phyloP scores from a whole-genome alignment of 345 rosid genomes.

The Kernera saxatilis region DNA sequence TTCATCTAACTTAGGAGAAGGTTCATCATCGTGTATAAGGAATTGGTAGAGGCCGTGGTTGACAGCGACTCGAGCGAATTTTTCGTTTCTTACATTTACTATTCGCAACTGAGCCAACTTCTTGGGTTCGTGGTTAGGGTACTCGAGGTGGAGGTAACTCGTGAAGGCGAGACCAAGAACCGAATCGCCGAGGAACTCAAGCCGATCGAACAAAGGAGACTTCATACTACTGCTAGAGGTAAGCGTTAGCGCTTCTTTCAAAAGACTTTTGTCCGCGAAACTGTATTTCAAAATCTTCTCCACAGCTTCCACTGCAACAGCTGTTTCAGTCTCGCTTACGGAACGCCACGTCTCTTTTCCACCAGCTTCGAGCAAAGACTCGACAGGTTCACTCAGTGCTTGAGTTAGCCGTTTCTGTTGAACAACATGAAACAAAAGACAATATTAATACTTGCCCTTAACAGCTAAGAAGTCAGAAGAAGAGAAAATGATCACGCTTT shows the following conservation, averaged over 20 bases:
- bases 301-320: slow-evolving; percentile 34
- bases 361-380: slow-evolving; percentile 56
- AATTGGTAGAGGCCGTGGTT: slow-evolving; percentile 33
- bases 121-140: slow-evolving; percentile 41
- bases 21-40: slow-evolving; percentile 28
- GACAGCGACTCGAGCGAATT: slow-evolving; percentile 61
- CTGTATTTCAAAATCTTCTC: slow-evolving; percentile 44
- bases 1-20: slow-evolving; percentile 17
- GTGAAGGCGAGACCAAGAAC: slow-evolving; percentile 43
- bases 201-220: slow-evolving; percentile 22
- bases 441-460: background rate
- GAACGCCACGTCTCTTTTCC: slow-evolving; percentile 59
- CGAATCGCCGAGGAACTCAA: slow-evolving; percentile 65
- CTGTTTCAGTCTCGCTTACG: slow-evolving; percentile 55
- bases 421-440: slow-evolving; percentile 11
- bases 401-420: slow-evolving; percentile 51
- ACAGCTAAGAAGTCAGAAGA: slow-evolving; percentile 11
- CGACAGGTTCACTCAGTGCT: slow-evolving; percentile 47
- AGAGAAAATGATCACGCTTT: slow-evolving; percentile 32
- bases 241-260: background rate
- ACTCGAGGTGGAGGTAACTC: slow-evolving; percentile 33
- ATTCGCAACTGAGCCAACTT: slow-evolving; percentile 37
- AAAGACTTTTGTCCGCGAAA: slow-evolving; percentile 36
- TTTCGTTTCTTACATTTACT: slow-evolving; percentile 54
- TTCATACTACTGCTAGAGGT: no score